These are phyloP conservation scores for Forsythia suspensa DNA, from an alignment of 257 asterid genomes.

Conservation along the genomic window DNA sequence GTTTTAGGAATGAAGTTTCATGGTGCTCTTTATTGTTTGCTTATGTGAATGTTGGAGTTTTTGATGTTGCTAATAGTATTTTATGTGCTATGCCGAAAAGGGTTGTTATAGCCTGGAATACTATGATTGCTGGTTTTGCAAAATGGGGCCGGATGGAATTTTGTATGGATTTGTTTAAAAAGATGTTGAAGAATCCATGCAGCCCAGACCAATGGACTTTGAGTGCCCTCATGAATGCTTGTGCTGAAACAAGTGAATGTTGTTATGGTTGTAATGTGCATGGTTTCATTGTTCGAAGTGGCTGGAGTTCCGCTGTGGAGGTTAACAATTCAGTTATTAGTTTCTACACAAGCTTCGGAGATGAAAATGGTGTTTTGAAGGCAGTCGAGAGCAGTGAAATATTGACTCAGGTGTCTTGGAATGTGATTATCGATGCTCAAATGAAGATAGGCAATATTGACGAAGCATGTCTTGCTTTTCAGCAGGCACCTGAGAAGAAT, in stretches of 20 bases:
- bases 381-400: slow-evolving; percentile 33
- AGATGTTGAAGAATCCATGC: slow-evolving; percentile 54
- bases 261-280: slow-evolving; percentile 45
- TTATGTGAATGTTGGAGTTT: slow-evolving; percentile 41
- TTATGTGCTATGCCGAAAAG: slow-evolving; percentile 59
- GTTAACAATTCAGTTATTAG: slow-evolving; percentile 66
- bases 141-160: slow-evolving; percentile 40
- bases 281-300: slow-evolving; percentile 49
- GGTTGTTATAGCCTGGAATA: slow-evolving; percentile 67
- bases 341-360: slow-evolving; percentile 47
- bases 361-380: slow-evolving; percentile 45
- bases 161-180: slow-evolving; percentile 51
- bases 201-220: slow-evolving; percentile 67
- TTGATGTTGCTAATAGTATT: slow-evolving; percentile 36
- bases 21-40: slow-evolving; percentile 84
- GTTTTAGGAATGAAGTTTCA: slow-evolving; percentile 56
- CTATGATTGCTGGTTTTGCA: slow-evolving; percentile 60
- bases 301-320: slow-evolving; percentile 66
- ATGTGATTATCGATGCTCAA: slow-evolving; percentile 62
- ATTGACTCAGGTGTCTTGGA: slow-evolving; percentile 58
- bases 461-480: slow-evolving; percentile 47
- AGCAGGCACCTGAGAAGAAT: slow-evolving; percentile 43
- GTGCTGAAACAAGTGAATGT: slow-evolving; percentile 40
- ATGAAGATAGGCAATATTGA: slow-evolving; percentile 59
- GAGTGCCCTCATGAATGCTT: slow-evolving; percentile 59